These are phyloP conservation scores for Pichia thaimueangensis DNA, from an alignment of 805 yeast genomes.

Conservation along the genomic window DNA sequence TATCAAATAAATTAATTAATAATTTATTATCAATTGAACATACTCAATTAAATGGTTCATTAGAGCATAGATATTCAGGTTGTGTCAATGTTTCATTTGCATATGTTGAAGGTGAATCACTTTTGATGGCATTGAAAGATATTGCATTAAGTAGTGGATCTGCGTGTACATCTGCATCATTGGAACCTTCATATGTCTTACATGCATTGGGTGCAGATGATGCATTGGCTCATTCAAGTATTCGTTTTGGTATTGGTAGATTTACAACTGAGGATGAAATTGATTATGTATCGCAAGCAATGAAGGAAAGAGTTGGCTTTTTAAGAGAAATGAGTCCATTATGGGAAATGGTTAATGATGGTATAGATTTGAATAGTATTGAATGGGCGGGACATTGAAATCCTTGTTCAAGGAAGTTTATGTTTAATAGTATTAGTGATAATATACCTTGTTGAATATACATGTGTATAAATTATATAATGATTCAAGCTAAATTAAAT, in stretches of 20 bases:
- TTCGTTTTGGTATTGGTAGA: slow-evolving; percentile 94
- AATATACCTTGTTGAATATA: too few relatives aligned
- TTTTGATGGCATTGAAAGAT: slow-evolving; percentile 95
- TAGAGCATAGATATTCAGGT: slow-evolving; percentile 71
- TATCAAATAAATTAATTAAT: slow-evolving; percentile 66
- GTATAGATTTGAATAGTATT: slow-evolving; percentile 86
- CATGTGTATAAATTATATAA: too few relatives aligned
- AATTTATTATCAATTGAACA: slow-evolving; percentile 79
- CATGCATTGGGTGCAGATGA: slow-evolving; percentile 98
- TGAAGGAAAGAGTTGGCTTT: slow-evolving; percentile 82
- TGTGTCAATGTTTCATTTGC: slow-evolving; percentile 97
- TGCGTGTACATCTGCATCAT: slow-evolving; percentile 97
- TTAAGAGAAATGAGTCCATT: slow-evolving; percentile 89
- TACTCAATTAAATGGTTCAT: slow-evolving; percentile 85
- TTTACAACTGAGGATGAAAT: slow-evolving; percentile 95
- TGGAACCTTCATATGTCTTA: slow-evolving; percentile 94
- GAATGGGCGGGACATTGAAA: slow-evolving; percentile 94
- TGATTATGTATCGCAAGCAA: slow-evolving; percentile 87
- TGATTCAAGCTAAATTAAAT: too few relatives aligned
- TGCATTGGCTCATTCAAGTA: slow-evolving; percentile 96
- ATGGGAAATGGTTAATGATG: slow-evolving; percentile 99
- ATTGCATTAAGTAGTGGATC: slow-evolving; percentile 95
- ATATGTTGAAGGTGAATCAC: slow-evolving; percentile 95
- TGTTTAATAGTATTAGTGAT: too few relatives aligned
- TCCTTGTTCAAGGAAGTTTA: too few relatives aligned